These are phyloP conservation scores for Torrubiellomyces zombiae DNA, from an alignment of 2,329 filamentous ascomycete genomes.

Conservation along the genomic window DNA sequence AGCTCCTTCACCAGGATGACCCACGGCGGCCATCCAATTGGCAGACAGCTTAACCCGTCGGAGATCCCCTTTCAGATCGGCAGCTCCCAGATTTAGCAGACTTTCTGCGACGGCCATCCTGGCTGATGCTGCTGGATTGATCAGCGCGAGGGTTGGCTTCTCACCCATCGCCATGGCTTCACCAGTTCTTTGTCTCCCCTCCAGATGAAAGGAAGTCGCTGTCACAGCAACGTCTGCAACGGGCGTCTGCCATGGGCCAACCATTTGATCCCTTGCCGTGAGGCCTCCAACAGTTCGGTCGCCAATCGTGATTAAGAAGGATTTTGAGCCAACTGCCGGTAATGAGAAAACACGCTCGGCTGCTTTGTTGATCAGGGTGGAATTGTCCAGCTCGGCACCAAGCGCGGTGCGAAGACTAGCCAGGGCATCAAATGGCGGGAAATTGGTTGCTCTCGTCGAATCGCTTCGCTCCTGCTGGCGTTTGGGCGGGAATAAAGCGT, in stretches of 20 bases:
- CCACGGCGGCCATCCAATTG: conserved; percentile 98
- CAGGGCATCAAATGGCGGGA: conserved; percentile 56
- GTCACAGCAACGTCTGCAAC: conserved; percentile 92
- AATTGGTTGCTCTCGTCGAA: conserved; percentile 46
- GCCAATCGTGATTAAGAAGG: conserved; percentile 91
- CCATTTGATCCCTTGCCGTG: conserved; percentile 82
- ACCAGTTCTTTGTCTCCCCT: conserved; percentile 54
- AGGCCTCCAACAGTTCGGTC: conserved; percentile 85
- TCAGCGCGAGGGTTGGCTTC: conserved; percentile 74
- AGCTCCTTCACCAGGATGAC: conserved; percentile 80
- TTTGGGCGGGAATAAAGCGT: conserved; percentile 72
- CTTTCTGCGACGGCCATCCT: conserved; percentile 94
- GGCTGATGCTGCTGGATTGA: conserved; percentile 77
- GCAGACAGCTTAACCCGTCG: conserved; percentile 75
- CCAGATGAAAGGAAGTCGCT: conserved; percentile 55
- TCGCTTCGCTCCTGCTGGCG: conserved; percentile 67
- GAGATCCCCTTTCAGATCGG: conserved; percentile 51
- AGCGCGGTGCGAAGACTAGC: conserved; percentile 49
- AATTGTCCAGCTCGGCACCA: conserved; percentile 32
- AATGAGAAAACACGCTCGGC: conserved; percentile 67
- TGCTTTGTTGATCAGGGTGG: conserved; percentile 44
- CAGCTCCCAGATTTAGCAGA: conserved; percentile 82
- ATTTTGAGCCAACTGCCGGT: conserved; percentile 89
- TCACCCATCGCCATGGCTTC: conserved; percentile 99
- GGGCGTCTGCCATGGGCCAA: conserved; percentile 88